phyloP scores from a whole-genome alignment of 805 yeast species.

The Ogataea trehalophila region DNA sequence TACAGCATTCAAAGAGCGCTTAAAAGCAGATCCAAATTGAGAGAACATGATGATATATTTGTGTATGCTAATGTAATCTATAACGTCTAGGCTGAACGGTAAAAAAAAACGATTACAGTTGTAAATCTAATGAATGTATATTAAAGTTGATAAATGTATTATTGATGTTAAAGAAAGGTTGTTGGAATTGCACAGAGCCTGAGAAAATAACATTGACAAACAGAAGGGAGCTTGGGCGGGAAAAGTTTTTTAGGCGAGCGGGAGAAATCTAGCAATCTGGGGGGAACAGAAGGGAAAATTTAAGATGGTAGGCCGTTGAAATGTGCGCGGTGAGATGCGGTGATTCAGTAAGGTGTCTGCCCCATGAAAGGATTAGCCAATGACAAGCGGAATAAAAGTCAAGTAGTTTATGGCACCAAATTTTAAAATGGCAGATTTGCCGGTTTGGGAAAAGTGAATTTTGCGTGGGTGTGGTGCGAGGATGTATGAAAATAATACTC shows the following conservation, averaged over 20 bases:
- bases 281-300: neutral
- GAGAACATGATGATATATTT: conserved; percentile 25
- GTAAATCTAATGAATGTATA: neutral
- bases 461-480: too few species aligned
- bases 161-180: neutral
- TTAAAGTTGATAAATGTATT: neutral
- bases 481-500: too few species aligned
- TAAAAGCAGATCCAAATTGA: conserved; percentile 32
- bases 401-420: conserved; percentile 3
- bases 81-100: neutral
- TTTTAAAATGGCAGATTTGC: neutral
- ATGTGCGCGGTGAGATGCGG: neutral
- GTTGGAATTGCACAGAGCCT: neutral
- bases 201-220: too few species aligned
- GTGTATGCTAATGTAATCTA: neutral
- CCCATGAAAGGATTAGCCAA: conserved; percentile 11
- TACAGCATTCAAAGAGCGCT: conserved; percentile 33
- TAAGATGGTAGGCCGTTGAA: neutral
- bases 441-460: too few species aligned
- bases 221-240: neutral
- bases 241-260: neutral
- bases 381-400: conserved; percentile 19
- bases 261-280: neutral
- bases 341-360: neutral
- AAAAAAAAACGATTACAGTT: neutral